Base-by-base conservation (phyloP, 768 basidiomycete genomes). In the Xerocomus potaroensis region DNA sequence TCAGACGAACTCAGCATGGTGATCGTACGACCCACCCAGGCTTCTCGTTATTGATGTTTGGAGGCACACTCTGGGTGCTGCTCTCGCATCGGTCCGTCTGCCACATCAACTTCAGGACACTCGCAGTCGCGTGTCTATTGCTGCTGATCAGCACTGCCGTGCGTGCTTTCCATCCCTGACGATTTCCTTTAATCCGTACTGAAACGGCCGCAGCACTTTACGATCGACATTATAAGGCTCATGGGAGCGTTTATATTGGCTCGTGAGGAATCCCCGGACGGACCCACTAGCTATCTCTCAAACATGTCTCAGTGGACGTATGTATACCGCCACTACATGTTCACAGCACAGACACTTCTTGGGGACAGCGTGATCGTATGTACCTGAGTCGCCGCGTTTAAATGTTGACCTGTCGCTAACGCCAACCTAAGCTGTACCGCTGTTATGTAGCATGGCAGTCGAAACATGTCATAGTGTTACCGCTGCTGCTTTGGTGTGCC, bases 31-130 rank as follows among this genome's bases (percentile, higher is more conserved):
- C 1, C 1, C 18, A 18, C 24, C 15, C 19, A 70, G 69, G 69
- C 0, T 67, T 69, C 48, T 70, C 67, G 3, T 27, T 69, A 18
- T 46, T 70, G 27, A 70, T 70, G 69, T 70, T 68, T 49, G 58
- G 58, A 5, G 58, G 51, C 8, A 64, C 67, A 1, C 32, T 69
- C 9, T 66, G 61, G 55, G 54, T 45, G 1, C 34, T 69, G 14
- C 31, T 48, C 8, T 43, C 35, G 19, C 45, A 48, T 15, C 51
- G 33, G 6, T 23, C 40, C 15, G 42, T 41, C 11, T n/a, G 23
- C 9, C 34, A 40, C 11, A 27, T 65, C 22, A 63, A 64, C 33
- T 29, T n/a, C 3, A 50, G 40, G 29, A 63, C 64, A 60, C 6
- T 67, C 4, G n/a, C 30, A 8, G 56, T 52, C 9, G 54, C 68